A percentile compares a stretch with the other conserved stretches of the same genome.
phyloP scores from a whole-genome alignment of 768 basidiomycete species.

The Grammothele lineata region DNA sequence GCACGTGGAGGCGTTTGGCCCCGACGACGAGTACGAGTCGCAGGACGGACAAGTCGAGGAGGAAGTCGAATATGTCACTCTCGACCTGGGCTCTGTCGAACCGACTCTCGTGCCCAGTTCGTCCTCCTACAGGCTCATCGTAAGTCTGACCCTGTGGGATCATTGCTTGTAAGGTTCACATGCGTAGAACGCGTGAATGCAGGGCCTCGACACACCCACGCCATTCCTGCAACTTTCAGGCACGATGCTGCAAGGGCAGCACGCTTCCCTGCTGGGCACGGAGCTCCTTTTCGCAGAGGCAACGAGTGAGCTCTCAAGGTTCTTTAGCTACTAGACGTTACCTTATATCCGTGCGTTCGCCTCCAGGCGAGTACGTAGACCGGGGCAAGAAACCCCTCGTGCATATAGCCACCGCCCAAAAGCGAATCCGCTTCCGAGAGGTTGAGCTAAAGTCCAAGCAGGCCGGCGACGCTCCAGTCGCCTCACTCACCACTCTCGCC shows the following conservation, averaged over 20 bases:
- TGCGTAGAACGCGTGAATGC: not conserved
- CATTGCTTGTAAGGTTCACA: not conserved
- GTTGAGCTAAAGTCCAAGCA: slow-evolving; percentile 42
- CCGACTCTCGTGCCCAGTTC: slow-evolving; percentile 73
- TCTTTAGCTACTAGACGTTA: slow-evolving; percentile 3
- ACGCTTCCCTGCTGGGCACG: slow-evolving; percentile 66
- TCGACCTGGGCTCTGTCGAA: slow-evolving; percentile 69
- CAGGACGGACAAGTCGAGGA: slow-evolving; percentile 38
- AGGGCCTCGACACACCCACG: slow-evolving; percentile 73
- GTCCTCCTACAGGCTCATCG: slow-evolving; percentile 68
- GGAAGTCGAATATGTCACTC: slow-evolving; percentile 62
- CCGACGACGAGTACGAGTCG: slow-evolving; percentile 62
- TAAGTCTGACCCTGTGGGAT: slow-evolving; percentile 33
- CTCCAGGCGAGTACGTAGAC: slow-evolving; percentile 39
- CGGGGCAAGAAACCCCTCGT: slow-evolving; percentile 46
- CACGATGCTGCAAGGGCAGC: slow-evolving; percentile 65
- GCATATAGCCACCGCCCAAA: slow-evolving; percentile 59
- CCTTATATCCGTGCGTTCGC: no score
- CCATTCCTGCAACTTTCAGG: slow-evolving; percentile 78
- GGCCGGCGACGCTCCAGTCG: slow-evolving; percentile 1
- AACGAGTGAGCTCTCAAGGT: slow-evolving; percentile 40
- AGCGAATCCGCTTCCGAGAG: slow-evolving; percentile 70
- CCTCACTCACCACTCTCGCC: not conserved
- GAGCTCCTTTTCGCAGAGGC: slow-evolving; percentile 73
- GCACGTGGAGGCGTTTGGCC: slow-evolving; percentile 64